A percentile compares a stretch with the other conserved stretches of the same genome.
These are phyloP conservation scores for Talaromyces sp. DNA, from an alignment of 2,329 filamentous ascomycete genomes.

Conservation along the genomic window DNA sequence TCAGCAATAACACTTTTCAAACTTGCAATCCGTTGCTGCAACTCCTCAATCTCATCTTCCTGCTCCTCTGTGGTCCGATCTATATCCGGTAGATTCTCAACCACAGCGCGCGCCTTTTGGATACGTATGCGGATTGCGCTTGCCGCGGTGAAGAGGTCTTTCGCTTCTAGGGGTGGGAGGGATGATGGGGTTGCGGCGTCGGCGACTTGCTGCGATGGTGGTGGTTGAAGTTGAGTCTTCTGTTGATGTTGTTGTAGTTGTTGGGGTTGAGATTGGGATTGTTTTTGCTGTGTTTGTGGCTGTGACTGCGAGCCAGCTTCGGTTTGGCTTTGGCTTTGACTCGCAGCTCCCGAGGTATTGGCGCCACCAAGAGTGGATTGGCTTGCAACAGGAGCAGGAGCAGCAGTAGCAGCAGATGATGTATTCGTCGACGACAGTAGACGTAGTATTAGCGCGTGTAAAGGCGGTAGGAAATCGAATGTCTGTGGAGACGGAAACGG, in stretches of 20 bases:
- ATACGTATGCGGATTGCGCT: slow-evolving; percentile 78
- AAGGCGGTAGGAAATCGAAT: slow-evolving; percentile 79
- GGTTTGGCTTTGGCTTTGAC: background rate
- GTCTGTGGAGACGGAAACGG: slow-evolving; percentile 70
- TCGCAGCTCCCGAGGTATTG: background rate
- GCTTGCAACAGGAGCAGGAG: background rate
- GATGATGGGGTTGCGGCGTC: slow-evolving; percentile 19
- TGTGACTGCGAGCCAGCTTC: slow-evolving; percentile 2
- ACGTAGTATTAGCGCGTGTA: slow-evolving; percentile 71
- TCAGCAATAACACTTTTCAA: slow-evolving; percentile 38
- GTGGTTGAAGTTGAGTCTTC: background rate
- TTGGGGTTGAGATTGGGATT: slow-evolving; percentile 18
- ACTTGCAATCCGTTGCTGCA: slow-evolving; percentile 37
- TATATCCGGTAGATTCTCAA: slow-evolving; percentile 42
- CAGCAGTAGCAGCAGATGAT: background rate
- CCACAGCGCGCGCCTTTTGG: slow-evolving; percentile 61
- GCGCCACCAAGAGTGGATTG: background rate
- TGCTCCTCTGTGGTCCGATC: slow-evolving; percentile 41
- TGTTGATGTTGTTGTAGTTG: too few relatives aligned
- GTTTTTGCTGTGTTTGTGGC: slow-evolving; percentile 29
- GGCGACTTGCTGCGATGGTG: slow-evolving; percentile 18
- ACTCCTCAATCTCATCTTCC: slow-evolving; percentile 38
- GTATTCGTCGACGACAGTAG: slow-evolving; percentile 47
- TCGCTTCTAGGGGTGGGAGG: slow-evolving; percentile 55
- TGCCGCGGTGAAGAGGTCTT: slow-evolving; percentile 73